Percentiles rank a stretch among this genome's conserved stretches.
Conservation (phyloP, 1,139 yeast genomes). For the Geotrichum australiense region DNA sequence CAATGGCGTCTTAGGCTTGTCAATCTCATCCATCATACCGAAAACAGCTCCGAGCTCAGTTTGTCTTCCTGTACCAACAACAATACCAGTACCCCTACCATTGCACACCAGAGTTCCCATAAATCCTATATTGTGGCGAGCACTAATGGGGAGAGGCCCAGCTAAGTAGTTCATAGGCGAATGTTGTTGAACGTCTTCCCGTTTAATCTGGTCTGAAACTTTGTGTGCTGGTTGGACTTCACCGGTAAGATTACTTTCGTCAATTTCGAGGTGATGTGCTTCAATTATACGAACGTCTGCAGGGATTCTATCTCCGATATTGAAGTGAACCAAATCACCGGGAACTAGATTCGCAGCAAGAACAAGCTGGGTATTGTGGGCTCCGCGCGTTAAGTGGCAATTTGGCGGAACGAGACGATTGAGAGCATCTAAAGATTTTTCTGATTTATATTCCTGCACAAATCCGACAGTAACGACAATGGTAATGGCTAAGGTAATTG, state of each 20-base stretch:
- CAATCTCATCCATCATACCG: constrained; percentile 89
- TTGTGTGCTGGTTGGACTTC: constrained; percentile 84
- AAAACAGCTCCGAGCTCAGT: constrained; percentile 89
- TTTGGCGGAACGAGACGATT: constrained; percentile 90
- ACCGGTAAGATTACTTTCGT: constrained; percentile 91
- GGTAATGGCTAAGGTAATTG: constrained; percentile 78
- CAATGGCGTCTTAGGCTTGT: constrained; percentile 92
- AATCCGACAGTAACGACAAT: constrained; percentile 94
- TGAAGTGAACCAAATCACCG: constrained; percentile 83
- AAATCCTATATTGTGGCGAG: constrained; percentile 70
- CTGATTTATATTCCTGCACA: constrained; percentile 92
- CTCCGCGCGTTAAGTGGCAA: constrained; percentile 80
- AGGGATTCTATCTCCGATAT: constrained; percentile 91
- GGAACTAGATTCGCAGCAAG: constrained; percentile 85
- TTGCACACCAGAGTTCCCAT: constrained; percentile 96
- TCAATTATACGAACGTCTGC: constrained; percentile 81
- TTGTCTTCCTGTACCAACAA: constrained; percentile 78
- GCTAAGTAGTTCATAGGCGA: constrained; percentile 29
- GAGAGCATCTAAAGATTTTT: constrained; percentile 84
- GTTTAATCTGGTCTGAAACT: constrained; percentile 35
- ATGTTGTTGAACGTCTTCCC: neutral
- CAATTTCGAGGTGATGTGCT: constrained; percentile 71
- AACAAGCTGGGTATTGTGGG: constrained; percentile 58
- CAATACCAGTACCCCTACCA: constrained; percentile 89
- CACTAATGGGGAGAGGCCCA: constrained; percentile 47